These are phyloP conservation scores for Hawksworthiomyces lignivorus DNA, from an alignment of 2,329 filamentous ascomycete species.

Conservation along the genomic window DNA sequence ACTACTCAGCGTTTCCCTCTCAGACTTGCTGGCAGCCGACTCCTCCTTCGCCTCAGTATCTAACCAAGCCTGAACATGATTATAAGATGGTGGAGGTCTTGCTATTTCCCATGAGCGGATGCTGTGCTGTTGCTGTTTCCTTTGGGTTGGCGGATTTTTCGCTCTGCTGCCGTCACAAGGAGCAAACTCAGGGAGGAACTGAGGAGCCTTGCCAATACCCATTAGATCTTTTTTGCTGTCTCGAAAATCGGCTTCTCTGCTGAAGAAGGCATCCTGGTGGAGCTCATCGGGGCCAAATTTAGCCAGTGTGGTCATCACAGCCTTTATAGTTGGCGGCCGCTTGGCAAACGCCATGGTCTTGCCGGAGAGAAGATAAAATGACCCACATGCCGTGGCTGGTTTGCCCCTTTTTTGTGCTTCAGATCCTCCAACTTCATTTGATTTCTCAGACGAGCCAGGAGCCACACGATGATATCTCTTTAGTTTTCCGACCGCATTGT, in stretches of 20 bases:
- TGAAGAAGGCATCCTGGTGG: constrained; percentile 82
- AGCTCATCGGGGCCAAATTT: constrained; percentile 51
- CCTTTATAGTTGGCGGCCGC: not conserved
- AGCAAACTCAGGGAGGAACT: not conserved
- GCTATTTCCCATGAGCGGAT: constrained; percentile 62
- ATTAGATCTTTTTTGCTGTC: not conserved
- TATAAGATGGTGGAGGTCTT: constrained; percentile 58
- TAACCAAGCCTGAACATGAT: constrained; percentile 66
- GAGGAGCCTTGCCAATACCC: not conserved
- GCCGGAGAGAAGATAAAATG: not conserved
- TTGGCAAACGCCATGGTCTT: not conserved
- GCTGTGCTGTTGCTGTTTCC: not conserved
- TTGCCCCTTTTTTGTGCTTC: too few species aligned
- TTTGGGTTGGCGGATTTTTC: not conserved
- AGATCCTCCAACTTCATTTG: too few species aligned
- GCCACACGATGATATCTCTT: too few species aligned
- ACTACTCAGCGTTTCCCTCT: not conserved
- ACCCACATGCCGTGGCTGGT: too few species aligned
- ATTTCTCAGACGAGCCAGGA: too few species aligned
- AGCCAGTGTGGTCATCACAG: constrained; percentile 2
- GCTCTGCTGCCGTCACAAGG: not conserved
- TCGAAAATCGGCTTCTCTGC: constrained; percentile 75
- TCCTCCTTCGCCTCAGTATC: constrained; percentile 25
- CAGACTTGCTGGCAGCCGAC: constrained; percentile 16
- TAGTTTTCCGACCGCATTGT: too few species aligned